These are phyloP conservation scores for Castanea crenata DNA, from an alignment of 306 rosid species.

Conservation along the genomic window DNA sequence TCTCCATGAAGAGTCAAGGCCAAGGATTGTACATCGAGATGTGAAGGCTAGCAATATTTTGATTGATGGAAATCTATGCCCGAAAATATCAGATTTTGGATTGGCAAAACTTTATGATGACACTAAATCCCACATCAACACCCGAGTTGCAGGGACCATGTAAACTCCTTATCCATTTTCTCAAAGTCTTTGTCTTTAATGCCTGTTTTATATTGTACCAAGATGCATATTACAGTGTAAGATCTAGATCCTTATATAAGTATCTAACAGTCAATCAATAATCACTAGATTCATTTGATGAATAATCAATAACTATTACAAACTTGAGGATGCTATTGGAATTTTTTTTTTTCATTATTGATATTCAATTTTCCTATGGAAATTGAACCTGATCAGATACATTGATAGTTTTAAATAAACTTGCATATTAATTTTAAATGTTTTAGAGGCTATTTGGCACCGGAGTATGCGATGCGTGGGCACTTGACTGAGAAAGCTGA, in stretches of 20 bases:
- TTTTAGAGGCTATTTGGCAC: conserved; percentile 84
- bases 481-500: conserved; percentile 85
- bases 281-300: no score
- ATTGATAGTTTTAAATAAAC: no score
- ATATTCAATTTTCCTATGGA: no score
- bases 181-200: no score
- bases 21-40: conserved; percentile 76
- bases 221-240: no score
- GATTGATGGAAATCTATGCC: conserved; percentile 53
- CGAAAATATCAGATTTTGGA: conserved; percentile 84
- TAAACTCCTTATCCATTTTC: conserved; percentile 13
- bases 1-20: conserved; percentile 69
- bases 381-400: no score
- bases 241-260: no score
- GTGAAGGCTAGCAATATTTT: conserved; percentile 81
- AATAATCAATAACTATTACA: no score
- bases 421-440: background rate
- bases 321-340: no score
- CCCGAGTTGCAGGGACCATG: conserved; percentile 74
- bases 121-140: conserved; percentile 73
- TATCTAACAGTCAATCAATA: no score
- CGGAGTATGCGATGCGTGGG: conserved; percentile 87
- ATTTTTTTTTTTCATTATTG: no score
- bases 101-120: conserved; percentile 79
- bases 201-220: no score